Percentiles rank a stretch among this genome's conserved stretches.
Evolutionary conservation across 768 basidiomycete species (phyloP).

Genomic region (Boletus eberwhitei): DNA sequence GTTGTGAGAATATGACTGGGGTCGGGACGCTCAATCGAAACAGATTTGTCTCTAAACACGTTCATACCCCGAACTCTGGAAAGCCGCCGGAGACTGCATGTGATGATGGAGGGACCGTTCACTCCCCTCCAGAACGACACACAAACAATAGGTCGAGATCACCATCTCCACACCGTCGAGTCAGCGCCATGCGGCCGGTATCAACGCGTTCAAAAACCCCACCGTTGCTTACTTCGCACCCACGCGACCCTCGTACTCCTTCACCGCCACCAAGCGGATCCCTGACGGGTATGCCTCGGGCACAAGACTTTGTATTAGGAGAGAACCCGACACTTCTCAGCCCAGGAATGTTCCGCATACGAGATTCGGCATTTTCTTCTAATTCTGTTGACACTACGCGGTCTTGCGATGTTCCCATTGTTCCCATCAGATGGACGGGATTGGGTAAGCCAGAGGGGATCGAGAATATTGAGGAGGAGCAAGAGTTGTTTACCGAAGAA

Average conservation of each 20-base stretch:
- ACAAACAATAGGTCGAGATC: slow-evolving; percentile 19
- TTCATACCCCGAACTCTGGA: slow-evolving; percentile 9
- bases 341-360: slow-evolving; percentile 50
- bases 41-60: slow-evolving; percentile 23
- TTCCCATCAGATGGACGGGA: slow-evolving; percentile 65
- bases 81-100: slow-evolving; percentile 7
- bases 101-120: slow-evolving; percentile 17
- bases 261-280: slow-evolving; percentile 20
- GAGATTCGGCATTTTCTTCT: slow-evolving; percentile 62
- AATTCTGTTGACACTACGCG: slow-evolving; percentile 41
- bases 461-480: slow-evolving; percentile 35
- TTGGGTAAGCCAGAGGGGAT: slow-evolving; percentile 37
- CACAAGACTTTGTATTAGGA: slow-evolving; percentile 20
- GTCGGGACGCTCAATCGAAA: slow-evolving; percentile 42
- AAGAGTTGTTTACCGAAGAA: slow-evolving; percentile 28
- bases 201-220: slow-evolving; percentile 41
- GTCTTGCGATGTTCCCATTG: slow-evolving; percentile 51
- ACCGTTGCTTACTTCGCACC: slow-evolving; percentile 34
- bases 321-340: slow-evolving; percentile 44
- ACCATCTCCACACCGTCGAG: slow-evolving; percentile 23
- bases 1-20: slow-evolving; percentile 63
- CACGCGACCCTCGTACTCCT: slow-evolving; percentile 25
- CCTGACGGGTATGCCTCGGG: slow-evolving; percentile 12
- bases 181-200: slow-evolving; percentile 31
- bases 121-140: slow-evolving; percentile 17